phyloP scores from a whole-genome alignment of 305 asterid genomes.

The Fraxinus velutina region DNA sequence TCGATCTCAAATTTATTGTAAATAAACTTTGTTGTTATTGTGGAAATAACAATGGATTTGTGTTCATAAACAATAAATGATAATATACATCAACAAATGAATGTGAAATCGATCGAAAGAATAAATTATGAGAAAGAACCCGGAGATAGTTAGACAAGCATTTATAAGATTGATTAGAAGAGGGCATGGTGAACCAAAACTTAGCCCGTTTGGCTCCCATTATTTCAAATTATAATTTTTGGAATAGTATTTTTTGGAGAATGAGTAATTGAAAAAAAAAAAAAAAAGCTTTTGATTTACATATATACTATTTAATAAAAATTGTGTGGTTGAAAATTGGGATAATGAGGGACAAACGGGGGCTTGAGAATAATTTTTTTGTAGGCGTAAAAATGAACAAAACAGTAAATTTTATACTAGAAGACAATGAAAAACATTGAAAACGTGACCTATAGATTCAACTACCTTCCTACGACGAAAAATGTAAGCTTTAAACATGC shows the following conservation, averaged over 20 bases:
- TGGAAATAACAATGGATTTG: background rate
- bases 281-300: too few species aligned
- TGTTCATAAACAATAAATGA: background rate
- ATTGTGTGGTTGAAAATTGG: too few species aligned
- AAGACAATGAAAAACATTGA: background rate
- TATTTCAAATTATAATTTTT: too few species aligned
- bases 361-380: too few species aligned
- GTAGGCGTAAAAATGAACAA: too few species aligned
- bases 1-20: background rate
- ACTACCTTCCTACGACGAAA: background rate
- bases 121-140: background rate
- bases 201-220: too few species aligned
- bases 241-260: too few species aligned
- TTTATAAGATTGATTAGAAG: background rate
- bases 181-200: background rate
- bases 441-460: background rate
- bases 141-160: background rate
- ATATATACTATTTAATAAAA: too few species aligned
- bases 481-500: background rate
- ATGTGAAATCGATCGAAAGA: background rate
- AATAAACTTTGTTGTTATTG: background rate
- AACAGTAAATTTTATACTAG: too few species aligned
- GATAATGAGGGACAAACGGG: too few species aligned
- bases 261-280: too few species aligned
- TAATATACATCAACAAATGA: too few species aligned